Conservation (phyloP, 176 grass and related monocot genomes). For the Panicum miliaceum region DNA sequence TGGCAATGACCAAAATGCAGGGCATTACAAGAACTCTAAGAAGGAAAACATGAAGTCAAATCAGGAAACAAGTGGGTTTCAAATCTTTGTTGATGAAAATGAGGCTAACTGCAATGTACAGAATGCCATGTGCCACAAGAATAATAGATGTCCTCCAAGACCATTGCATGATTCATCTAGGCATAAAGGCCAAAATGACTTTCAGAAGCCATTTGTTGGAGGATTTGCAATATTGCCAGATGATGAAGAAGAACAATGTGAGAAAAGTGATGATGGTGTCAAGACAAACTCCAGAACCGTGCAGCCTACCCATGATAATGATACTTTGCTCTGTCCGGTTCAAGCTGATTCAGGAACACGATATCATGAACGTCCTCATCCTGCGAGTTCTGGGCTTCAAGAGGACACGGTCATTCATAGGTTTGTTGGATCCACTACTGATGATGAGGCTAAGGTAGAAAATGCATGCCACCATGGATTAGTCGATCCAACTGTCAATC, state of each 20-base stretch:
- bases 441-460: slow-evolving; percentile 78
- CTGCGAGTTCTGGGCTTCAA: slow-evolving; percentile 48
- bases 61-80: slow-evolving; percentile 47
- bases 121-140: slow-evolving; percentile 33
- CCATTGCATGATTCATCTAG: slow-evolving; percentile 36
- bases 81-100: slow-evolving; percentile 80
- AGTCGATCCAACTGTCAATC: slow-evolving; percentile 83
- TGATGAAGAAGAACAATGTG: slow-evolving; percentile 62
- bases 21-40: slow-evolving; percentile 27
- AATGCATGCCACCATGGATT: slow-evolving; percentile 94
- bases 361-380: slow-evolving; percentile 22
- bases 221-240: slow-evolving; percentile 77
- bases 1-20: slow-evolving; percentile 33
- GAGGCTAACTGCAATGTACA: not conserved
- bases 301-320: slow-evolving; percentile 25
- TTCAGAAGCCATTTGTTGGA: slow-evolving; percentile 62
- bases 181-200: slow-evolving; percentile 17
- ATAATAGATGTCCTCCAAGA: slow-evolving; percentile 30
- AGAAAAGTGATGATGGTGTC: slow-evolving; percentile 25
- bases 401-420: slow-evolving; percentile 81
- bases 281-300: slow-evolving; percentile 20
- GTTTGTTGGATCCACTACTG: slow-evolving; percentile 80
- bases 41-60: slow-evolving; percentile 48
- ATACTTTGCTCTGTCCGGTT: slow-evolving; percentile 23
- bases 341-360: slow-evolving; percentile 30